A percentile compares a stretch with the other conserved stretches of the same genome.
Evolutionary conservation across 164 flowering plant species (phyloP).

Genomic region (Tetracentron sinense): DNA sequence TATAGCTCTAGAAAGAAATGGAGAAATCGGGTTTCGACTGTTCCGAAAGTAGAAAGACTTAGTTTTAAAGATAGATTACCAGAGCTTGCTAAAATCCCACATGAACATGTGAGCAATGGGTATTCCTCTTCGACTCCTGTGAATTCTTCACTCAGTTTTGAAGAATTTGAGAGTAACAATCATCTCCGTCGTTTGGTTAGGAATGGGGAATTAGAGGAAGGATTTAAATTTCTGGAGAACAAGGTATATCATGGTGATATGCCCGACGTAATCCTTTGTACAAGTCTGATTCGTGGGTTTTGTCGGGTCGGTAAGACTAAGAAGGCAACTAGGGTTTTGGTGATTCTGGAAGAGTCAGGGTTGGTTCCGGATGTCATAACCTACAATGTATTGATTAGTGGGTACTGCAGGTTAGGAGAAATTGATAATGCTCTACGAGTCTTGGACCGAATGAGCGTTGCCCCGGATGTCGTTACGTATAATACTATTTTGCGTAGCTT

Average conservation of each 20-base stretch:
- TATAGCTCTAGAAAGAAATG: conserved; percentile 16
- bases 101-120: conserved; percentile 26
- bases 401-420: conserved; percentile 77
- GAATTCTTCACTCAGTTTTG: conserved; percentile 25
- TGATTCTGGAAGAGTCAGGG: conserved; percentile 71
- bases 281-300: conserved; percentile 72
- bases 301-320: conserved; percentile 54
- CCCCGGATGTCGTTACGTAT: conserved; percentile 80
- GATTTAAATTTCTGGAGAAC: conserved; percentile 47
- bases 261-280: conserved; percentile 67
- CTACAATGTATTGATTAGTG: conserved; percentile 77
- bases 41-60: conserved; percentile 26
- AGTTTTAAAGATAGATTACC: conserved; percentile 36
- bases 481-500: conserved; percentile 68
- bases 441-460: conserved; percentile 68
- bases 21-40: conserved; percentile 26
- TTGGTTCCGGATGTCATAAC: conserved; percentile 85
- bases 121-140: conserved; percentile 1
- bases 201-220: conserved; percentile 62
- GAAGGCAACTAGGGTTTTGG: conserved; percentile 63
- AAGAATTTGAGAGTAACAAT: conserved; percentile 56
- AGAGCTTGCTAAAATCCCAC: conserved; percentile 11
- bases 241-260: conserved; percentile 60
- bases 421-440: conserved; percentile 58
- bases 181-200: conserved; percentile 53